Percentiles rank a stretch among this genome's conserved stretches.
These are phyloP conservation scores for Trypanosoma vivax DNA, from an alignment of 208 protist species.

Conservation along the genomic window DNA sequence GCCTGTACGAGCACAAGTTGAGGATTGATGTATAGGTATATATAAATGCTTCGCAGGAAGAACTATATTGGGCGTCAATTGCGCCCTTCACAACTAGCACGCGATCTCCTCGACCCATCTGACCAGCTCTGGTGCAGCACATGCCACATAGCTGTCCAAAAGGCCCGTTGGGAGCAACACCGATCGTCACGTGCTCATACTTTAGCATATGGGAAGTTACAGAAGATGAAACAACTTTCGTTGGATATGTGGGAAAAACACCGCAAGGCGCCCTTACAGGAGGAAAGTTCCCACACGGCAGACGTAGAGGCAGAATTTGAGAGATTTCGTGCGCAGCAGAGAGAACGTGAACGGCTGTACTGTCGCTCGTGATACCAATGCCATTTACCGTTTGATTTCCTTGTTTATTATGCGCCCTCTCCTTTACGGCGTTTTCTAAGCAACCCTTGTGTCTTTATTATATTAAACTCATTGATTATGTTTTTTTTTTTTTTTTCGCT, in stretches of 20 bases:
- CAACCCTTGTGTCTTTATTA: too few species aligned
- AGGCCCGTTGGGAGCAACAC: constrained; percentile 42
- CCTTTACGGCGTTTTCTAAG: too few species aligned
- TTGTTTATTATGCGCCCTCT: too few species aligned
- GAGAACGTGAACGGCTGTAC: constrained; percentile 33
- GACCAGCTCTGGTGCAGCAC: constrained; percentile 73
- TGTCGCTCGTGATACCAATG: constrained; percentile 4
- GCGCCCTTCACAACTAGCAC: constrained; percentile 63
- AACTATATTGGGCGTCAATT: constrained; percentile 72
- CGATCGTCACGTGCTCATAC: constrained; percentile 30
- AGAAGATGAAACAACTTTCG: constrained; percentile 64
- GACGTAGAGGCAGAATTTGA: constrained; percentile 53
- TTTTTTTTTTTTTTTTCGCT: too few species aligned
- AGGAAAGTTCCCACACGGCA: constrained; percentile 48
- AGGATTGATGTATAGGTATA: too few species aligned
- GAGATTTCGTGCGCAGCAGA: constrained; percentile 53
- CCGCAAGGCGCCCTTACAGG: constrained; percentile 50
- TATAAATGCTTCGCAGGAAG: constrained; percentile 31
- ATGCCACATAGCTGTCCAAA: constrained; percentile 59
- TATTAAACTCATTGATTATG: too few species aligned
- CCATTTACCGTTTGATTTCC: neutral
- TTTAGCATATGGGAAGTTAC: constrained; percentile 49
- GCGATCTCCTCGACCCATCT: constrained; percentile 50
- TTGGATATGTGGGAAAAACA: constrained; percentile 75
- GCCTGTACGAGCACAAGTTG: neutral